phyloP scores from a whole-genome alignment of 2,329 filamentous ascomycete genomes.

The Rhinocladiella similis region DNA sequence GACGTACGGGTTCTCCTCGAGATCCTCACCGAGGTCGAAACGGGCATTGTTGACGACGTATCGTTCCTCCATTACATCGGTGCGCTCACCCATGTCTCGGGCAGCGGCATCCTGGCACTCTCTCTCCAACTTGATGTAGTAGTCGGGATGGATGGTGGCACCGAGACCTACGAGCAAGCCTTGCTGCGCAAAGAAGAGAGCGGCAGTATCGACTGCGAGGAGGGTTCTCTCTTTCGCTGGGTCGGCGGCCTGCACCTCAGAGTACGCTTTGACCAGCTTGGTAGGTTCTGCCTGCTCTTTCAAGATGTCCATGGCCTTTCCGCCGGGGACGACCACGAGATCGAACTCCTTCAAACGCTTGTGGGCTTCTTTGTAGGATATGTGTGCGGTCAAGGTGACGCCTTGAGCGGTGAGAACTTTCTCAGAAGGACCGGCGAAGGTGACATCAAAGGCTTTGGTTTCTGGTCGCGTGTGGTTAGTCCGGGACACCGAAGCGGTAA shows the following conservation, averaged over 20 bases:
- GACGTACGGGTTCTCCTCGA: constrained; percentile 82
- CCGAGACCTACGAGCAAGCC: constrained; percentile 77
- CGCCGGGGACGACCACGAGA: constrained; percentile 75
- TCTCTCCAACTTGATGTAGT: constrained; percentile 77
- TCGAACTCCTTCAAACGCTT: constrained; percentile 73
- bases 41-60: constrained; percentile 91
- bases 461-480: constrained; percentile 37
- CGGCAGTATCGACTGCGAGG: constrained; percentile 76
- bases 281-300: constrained; percentile 63
- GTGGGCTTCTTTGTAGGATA: constrained; percentile 76
- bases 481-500: constrained; percentile 34
- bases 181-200: constrained; percentile 72
- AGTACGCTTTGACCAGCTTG: constrained; percentile 71
- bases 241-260: constrained; percentile 77
- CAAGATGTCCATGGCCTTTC: constrained; percentile 62
- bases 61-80: constrained; percentile 76
- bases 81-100: constrained; percentile 71
- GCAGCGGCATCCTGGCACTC: constrained; percentile 73
- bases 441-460: constrained; percentile 56
- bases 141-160: constrained; percentile 80
- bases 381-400: constrained; percentile 70
- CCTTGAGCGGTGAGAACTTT: constrained; percentile 60
- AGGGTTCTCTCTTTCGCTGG: constrained; percentile 78
- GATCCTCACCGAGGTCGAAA: constrained; percentile 75
- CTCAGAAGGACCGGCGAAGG: constrained; percentile 49